phyloP scores from a whole-genome alignment of 331 rosid species.

The Spiraea crenata region DNA sequence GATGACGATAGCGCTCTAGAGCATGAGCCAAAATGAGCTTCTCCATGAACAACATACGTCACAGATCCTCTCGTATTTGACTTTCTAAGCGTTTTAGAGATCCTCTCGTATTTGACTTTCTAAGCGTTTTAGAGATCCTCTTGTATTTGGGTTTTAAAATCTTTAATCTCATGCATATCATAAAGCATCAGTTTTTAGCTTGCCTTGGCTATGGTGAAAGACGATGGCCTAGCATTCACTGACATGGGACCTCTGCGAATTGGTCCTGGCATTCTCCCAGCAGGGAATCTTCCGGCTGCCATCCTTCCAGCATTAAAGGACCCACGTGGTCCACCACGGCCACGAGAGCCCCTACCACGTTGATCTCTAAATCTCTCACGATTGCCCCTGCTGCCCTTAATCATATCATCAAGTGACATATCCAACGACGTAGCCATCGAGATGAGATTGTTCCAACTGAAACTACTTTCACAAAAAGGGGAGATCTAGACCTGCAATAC shows the following conservation, averaged over 20 bases:
- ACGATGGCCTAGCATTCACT: conserved; percentile 59
- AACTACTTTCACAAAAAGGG: neutral
- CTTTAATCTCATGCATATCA: conserved; percentile 72
- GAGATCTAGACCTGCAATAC: conserved; percentile 17
- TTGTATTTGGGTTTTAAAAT: conserved; percentile 42
- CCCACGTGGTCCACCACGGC: conserved; percentile 46
- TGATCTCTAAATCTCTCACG: conserved; percentile 68
- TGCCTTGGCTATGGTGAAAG: conserved; percentile 95
- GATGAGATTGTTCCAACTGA: neutral
- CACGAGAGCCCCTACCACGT: conserved; percentile 49
- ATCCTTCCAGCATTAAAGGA: conserved; percentile 49
- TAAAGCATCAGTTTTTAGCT: conserved; percentile 76
- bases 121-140: conserved; percentile 40
- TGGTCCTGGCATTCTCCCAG: conserved; percentile 44
- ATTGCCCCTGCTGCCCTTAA: conserved; percentile 63
- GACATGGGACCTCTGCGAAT: conserved; percentile 75
- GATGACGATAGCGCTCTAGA: conserved; percentile 44
- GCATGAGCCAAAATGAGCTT: conserved; percentile 56
- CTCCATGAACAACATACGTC: conserved; percentile 59
- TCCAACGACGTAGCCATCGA: conserved; percentile 88
- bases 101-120: conserved; percentile 61
- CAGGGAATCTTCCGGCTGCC: conserved; percentile 23
- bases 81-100: conserved; percentile 42
- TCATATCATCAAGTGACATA: conserved; percentile 84
- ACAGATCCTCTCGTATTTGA: conserved; percentile 55